phyloP scores from a whole-genome alignment of 352 stramenopile genomes.

The Phytopythium chamaehyphon region DNA sequence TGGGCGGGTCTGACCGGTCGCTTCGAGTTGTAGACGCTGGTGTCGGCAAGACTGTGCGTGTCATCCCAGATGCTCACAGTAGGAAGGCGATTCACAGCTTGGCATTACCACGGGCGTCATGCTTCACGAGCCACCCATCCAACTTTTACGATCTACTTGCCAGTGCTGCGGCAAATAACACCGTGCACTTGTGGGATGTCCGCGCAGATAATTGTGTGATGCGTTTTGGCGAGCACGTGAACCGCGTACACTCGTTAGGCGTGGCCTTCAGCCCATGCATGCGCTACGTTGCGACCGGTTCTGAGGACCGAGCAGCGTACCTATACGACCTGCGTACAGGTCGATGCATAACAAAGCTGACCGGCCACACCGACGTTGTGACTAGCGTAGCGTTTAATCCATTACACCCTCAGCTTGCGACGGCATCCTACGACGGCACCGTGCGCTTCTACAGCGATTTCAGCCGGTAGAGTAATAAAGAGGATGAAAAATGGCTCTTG shows the following conservation, averaged over 20 bases:
- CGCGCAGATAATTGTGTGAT: constrained; percentile 83
- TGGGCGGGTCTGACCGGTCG: constrained; percentile 70
- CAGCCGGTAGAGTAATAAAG: too few relatives aligned
- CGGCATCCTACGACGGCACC: constrained; percentile 69
- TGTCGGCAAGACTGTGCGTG: constrained; percentile 40
- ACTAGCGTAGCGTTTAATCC: constrained; percentile 79
- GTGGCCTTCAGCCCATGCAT: constrained; percentile 87
- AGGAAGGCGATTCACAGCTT: constrained; percentile 58
- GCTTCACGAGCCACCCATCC: constrained; percentile 58
- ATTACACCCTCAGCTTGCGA: constrained; percentile 76
- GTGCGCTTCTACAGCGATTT: constrained; percentile 47
- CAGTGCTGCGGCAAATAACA: constrained; percentile 66
- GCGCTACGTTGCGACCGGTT: constrained; percentile 86
- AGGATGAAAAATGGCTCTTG: too few relatives aligned
- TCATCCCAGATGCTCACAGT: constrained; percentile 60
- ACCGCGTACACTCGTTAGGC: constrained; percentile 72
- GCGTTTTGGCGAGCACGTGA: constrained; percentile 79
- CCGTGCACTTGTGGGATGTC: constrained; percentile 83
- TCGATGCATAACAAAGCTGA: constrained; percentile 48
- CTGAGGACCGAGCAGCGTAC: constrained; percentile 77
- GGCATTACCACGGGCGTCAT: constrained; percentile 56
- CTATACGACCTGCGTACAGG: constrained; percentile 86
- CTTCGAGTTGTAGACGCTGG: constrained; percentile 73
- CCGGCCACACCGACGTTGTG: constrained; percentile 72
- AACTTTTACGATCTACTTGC: constrained; percentile 86